Percentiles rank a stretch among this genome's conserved stretches.
These are phyloP conservation scores for Quercus engelmannii DNA, from an alignment of 306 rosid genomes.

Conservation along the genomic window DNA sequence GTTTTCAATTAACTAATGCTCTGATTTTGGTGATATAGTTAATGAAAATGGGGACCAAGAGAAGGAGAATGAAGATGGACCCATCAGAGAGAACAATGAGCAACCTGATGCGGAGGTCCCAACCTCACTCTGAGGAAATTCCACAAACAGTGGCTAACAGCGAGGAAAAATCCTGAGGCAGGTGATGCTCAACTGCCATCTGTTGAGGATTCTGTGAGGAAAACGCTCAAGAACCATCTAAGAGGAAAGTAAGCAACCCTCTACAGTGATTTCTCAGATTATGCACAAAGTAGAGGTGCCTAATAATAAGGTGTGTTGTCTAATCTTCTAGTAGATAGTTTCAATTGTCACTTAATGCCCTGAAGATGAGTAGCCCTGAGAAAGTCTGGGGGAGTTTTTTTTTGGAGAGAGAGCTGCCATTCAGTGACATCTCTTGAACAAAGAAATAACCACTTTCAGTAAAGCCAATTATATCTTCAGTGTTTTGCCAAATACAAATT, in stretches of 20 bases:
- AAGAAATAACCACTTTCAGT: too few species aligned
- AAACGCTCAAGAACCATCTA: conserved; percentile 39
- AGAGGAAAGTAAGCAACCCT: conserved; percentile 35
- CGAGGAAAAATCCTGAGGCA: conserved; percentile 31
- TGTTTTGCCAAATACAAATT: too few species aligned
- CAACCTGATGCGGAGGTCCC: conserved; percentile 30
- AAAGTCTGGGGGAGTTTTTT: too few species aligned
- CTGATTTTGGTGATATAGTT: conserved; percentile 39
- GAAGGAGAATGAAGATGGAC: conserved; percentile 30
- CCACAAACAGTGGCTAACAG: conserved; percentile 21
- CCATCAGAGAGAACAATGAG: conserved; percentile 25
- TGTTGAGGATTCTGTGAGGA: conserved; percentile 34
- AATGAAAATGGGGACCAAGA: conserved; percentile 65
- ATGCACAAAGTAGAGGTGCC: conserved; percentile 73
- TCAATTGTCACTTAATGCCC: too few species aligned
- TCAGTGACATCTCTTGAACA: background rate
- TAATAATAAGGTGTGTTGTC: conserved; percentile 63
- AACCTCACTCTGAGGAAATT: conserved; percentile 30
- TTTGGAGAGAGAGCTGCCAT: background rate
- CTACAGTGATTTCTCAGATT: conserved; percentile 27
- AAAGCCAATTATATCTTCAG: too few species aligned
- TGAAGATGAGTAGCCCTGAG: too few species aligned
- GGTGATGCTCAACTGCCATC: conserved; percentile 32
- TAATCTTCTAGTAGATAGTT: background rate
- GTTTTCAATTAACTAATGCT: background rate